A percentile compares a stretch with the other conserved stretches of the same genome.
Evolutionary conservation across 2,329 filamentous ascomycete species (phyloP).

Genomic region (Tolypocladium paradoxum): DNA sequence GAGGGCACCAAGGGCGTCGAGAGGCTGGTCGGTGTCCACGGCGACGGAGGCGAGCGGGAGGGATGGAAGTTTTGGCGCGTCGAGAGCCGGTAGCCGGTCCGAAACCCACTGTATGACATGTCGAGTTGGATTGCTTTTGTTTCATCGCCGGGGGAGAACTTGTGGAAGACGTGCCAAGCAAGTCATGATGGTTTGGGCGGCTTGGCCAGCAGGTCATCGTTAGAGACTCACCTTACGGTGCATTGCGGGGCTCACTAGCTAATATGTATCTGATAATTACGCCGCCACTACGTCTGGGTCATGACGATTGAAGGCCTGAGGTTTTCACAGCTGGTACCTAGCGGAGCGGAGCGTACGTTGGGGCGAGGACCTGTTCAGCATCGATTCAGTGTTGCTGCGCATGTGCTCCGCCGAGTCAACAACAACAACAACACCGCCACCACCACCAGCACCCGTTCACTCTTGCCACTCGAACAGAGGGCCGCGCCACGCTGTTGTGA

Average conservation of each 20-base stretch:
- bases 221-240: background rate
- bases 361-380: background rate
- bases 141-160: background rate
- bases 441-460: background rate
- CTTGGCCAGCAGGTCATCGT: background rate
- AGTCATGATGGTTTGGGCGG: background rate
- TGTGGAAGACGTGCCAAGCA: background rate
- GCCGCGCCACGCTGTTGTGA: background rate
- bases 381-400: background rate
- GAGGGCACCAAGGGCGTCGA: slow-evolving; percentile 80
- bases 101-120: background rate
- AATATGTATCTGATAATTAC: background rate
- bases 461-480: background rate
- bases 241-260: background rate
- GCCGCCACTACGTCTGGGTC: background rate
- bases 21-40: slow-evolving; percentile 69
- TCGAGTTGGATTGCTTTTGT: background rate
- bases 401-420: background rate
- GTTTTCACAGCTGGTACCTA: background rate
- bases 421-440: background rate
- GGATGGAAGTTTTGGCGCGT: slow-evolving; percentile 84
- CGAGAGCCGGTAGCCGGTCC: slow-evolving; percentile 27
- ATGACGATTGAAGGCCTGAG: background rate
- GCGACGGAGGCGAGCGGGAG: slow-evolving; percentile 55
- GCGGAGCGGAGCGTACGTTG: background rate